Evolutionary conservation across 108 stramenopile genomes (phyloP).

Genomic region (Pseudonitzschia pungens): DNA sequence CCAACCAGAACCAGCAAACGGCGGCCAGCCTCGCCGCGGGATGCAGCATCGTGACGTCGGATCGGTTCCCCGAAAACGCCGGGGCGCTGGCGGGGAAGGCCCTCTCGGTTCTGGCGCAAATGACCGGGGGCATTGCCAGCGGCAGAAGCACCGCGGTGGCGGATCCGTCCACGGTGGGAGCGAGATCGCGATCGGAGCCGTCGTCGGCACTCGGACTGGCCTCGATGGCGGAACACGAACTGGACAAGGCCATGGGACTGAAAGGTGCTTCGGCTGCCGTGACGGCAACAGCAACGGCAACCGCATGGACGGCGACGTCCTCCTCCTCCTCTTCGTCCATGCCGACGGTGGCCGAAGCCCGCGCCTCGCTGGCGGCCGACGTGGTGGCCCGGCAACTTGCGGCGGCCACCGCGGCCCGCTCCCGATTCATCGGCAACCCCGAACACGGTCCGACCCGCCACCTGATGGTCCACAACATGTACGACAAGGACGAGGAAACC

Average conservation of each 20-base stretch:
- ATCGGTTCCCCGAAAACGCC: conserved; percentile 74
- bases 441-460: conserved; percentile 34
- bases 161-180: no score
- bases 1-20: conserved; percentile 44
- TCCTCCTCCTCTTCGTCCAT: conserved; percentile 7
- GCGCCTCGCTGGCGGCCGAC: conserved; percentile 29
- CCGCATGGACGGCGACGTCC: conserved; percentile 6
- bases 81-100: conserved; percentile 64
- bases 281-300: conserved; percentile 38
- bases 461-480: conserved; percentile 93
- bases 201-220: background rate
- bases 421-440: conserved; percentile 21
- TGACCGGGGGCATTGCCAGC: conserved; percentile 23
- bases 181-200: background rate
- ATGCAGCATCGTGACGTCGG: conserved; percentile 50
- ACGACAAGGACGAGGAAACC: conserved; percentile 89
- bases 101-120: conserved; percentile 37
- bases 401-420: conserved; percentile 18
- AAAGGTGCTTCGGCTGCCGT: conserved; percentile 15
- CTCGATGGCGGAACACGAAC: conserved; percentile 3
- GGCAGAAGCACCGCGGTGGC: background rate
- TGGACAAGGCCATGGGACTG: conserved; percentile 16
- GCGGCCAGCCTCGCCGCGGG: conserved; percentile 31
- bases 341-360: conserved; percentile 39
- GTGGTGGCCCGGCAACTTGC: conserved; percentile 16